Evolutionary conservation across 371 early-diverging fungal species (phyloP).

Genomic region (Mortierella sp.): DNA sequence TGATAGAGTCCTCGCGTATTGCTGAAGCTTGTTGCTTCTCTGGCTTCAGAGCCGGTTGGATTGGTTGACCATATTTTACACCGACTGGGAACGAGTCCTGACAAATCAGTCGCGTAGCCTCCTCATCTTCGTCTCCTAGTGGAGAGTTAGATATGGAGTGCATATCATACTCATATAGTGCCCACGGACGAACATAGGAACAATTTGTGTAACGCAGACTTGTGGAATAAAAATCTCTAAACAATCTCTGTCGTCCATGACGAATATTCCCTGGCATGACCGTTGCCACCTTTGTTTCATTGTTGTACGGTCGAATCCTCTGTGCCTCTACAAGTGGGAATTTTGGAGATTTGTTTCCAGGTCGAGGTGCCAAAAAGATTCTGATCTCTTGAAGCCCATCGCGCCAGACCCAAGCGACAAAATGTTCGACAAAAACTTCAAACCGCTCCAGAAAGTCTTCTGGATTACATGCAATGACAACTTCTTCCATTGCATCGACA

Average conservation of each 20-base stretch:
- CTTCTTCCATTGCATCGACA: constrained; percentile 1
- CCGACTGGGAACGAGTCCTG: constrained; percentile 38
- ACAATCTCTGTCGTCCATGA: constrained; percentile 13
- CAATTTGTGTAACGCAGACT: constrained; percentile 35
- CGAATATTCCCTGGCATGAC: constrained; percentile 33
- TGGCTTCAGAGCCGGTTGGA: not conserved
- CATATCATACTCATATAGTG: constrained; percentile 44
- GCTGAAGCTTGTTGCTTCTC: not conserved
- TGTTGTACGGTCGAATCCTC: constrained; percentile 32
- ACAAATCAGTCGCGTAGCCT: constrained; percentile 35
- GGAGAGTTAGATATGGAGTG: constrained; percentile 6
- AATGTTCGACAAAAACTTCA: constrained; percentile 57
- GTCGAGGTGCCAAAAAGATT: constrained; percentile 25
- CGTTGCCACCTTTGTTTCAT: constrained; percentile 17
- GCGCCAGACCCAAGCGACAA: constrained; percentile 62
- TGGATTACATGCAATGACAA: constrained; percentile 23
- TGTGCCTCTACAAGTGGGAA: constrained; percentile 24
- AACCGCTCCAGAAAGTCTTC: constrained; percentile 57
- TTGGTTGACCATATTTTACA: constrained; percentile 18
- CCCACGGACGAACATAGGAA: constrained; percentile 49
- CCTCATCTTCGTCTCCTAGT: constrained; percentile 14
- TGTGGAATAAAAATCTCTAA: constrained; percentile 36
- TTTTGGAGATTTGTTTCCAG: not conserved
- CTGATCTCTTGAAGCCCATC: constrained; percentile 55
- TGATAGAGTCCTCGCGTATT: not conserved